Evolutionary conservation across 108 stramenopile species (phyloP).

Genomic region (Cylindrotheca closterium): DNA sequence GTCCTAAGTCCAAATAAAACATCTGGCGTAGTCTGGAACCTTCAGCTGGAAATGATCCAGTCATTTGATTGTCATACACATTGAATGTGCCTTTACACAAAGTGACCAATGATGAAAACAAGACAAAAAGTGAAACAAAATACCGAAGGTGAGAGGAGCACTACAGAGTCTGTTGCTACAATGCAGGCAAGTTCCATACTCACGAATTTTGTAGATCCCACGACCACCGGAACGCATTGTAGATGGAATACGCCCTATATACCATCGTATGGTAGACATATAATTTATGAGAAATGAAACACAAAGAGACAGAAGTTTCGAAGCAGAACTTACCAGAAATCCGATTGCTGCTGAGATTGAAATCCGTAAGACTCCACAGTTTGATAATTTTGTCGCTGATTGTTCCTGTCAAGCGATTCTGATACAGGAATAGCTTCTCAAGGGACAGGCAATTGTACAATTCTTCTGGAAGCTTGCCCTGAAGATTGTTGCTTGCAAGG

Average conservation of each 20-base stretch:
- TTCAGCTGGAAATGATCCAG: conserved; percentile 32
- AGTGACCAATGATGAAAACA: no score
- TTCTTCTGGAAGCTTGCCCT: conserved; percentile 18
- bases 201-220: conserved; percentile 12
- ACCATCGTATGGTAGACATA: no score
- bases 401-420: conserved; percentile 27
- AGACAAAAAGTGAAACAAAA: not conserved
- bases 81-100: conserved; percentile 46
- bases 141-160: not conserved
- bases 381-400: conserved; percentile 14
- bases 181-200: not conserved
- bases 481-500: conserved; percentile 13
- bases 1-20: conserved; percentile 42
- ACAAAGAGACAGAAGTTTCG: no score
- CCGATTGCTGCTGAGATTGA: conserved; percentile 22
- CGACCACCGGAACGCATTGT: conserved; percentile 6
- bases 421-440: conserved; percentile 14
- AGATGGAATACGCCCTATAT: conserved; percentile 25
- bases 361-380: conserved; percentile 13
- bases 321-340: no score
- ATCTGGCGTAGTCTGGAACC: conserved; percentile 18
- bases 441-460: conserved; percentile 13
- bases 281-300: no score
- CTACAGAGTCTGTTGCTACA: not conserved
- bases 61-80: conserved; percentile 34